These are phyloP conservation scores for Torrubiella hemipterigena DNA, from an alignment of 2,329 filamentous ascomycete species.

Conservation along the genomic window DNA sequence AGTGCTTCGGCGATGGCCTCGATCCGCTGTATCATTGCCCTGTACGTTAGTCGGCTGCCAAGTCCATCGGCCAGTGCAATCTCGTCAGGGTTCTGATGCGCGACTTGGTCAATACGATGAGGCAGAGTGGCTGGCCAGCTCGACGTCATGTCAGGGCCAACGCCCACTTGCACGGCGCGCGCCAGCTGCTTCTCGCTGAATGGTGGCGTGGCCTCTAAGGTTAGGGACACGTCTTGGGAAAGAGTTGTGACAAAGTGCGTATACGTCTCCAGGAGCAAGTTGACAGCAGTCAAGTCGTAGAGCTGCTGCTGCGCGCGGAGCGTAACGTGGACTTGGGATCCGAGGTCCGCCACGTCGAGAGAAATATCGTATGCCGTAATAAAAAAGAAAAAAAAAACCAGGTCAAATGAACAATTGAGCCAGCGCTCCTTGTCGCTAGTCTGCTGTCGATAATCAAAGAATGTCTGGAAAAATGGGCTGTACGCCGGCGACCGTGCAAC, in stretches of 20 bases:
- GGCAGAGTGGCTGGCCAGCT: slow-evolving; percentile 21
- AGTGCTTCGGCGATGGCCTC: slow-evolving; percentile 17
- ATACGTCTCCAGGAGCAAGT: slow-evolving; percentile 7
- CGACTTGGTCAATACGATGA: slow-evolving; percentile 23
- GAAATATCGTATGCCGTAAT: slow-evolving; percentile 17
- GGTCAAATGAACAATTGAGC: slow-evolving; percentile 10
- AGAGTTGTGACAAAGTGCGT: slow-evolving; percentile 7
- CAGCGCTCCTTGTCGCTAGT: slow-evolving; percentile 10
- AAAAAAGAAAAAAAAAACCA: slow-evolving; percentile 7
- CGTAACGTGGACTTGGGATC: slow-evolving; percentile 6
- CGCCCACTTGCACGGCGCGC: no score
- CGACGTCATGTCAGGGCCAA: slow-evolving; percentile 8
- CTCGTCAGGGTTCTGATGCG: slow-evolving; percentile 7
- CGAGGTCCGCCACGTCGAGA: slow-evolving; percentile 24
- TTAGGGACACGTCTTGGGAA: slow-evolving; percentile 17
- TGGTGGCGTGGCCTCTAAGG: no score
- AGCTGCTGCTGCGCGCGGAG: slow-evolving; percentile 11
- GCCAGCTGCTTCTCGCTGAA: no score
- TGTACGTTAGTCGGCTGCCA: slow-evolving; percentile 19
- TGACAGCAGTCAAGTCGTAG: slow-evolving; percentile 8
- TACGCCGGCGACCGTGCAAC: slow-evolving; percentile 23
- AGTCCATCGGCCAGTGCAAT: slow-evolving; percentile 10
- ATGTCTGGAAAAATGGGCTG: slow-evolving; percentile 36
- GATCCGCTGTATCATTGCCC: slow-evolving; percentile 17
- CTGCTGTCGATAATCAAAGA: slow-evolving; percentile 19